phyloP scores from a whole-genome alignment of 768 basidiomycete species.

The Leccinum ochraceum region DNA sequence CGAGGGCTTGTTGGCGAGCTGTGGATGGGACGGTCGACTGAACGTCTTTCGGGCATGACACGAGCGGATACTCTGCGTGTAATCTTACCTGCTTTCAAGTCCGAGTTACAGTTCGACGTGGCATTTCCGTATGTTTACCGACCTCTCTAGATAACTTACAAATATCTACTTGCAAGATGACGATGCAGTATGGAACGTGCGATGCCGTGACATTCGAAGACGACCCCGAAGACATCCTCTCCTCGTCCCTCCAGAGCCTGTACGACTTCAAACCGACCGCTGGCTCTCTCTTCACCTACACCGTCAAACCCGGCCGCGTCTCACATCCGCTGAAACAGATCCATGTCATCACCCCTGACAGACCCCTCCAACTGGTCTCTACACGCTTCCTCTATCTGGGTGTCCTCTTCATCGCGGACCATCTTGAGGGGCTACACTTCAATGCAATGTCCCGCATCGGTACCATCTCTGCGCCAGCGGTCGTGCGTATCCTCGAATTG shows the following conservation, averaged over 20 bases:
- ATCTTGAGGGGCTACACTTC: constrained; percentile 50
- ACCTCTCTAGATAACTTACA: not conserved
- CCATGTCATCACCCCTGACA: constrained; percentile 57
- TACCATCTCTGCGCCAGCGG: constrained; percentile 4
- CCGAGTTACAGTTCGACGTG: too few relatives aligned
- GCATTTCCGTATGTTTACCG: not conserved
- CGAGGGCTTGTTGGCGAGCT: constrained; percentile 82
- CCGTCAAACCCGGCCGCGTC: constrained; percentile 18
- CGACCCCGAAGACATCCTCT: constrained; percentile 70
- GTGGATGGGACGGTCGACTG: constrained; percentile 89
- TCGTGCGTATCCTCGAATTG: constrained; percentile 59
- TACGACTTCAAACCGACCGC: constrained; percentile 58
- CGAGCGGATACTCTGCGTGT: not conserved
- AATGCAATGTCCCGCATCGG: constrained; percentile 24
- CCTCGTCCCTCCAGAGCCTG: constrained; percentile 57
- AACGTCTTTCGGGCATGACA: constrained; percentile 65
- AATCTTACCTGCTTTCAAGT: not conserved
- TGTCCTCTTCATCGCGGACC: constrained; percentile 63
- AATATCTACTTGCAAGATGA: not conserved
- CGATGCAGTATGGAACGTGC: not conserved
- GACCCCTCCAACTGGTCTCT: constrained; percentile 69
- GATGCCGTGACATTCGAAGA: not conserved
- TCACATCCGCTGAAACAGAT: constrained; percentile 32
- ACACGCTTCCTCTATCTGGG: constrained; percentile 80
- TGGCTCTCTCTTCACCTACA: constrained; percentile 54